A percentile compares a stretch with the other conserved stretches of the same genome.
Conservation (phyloP, 1,284 basidiomycete species). For the Rhodotorula sp. region DNA sequence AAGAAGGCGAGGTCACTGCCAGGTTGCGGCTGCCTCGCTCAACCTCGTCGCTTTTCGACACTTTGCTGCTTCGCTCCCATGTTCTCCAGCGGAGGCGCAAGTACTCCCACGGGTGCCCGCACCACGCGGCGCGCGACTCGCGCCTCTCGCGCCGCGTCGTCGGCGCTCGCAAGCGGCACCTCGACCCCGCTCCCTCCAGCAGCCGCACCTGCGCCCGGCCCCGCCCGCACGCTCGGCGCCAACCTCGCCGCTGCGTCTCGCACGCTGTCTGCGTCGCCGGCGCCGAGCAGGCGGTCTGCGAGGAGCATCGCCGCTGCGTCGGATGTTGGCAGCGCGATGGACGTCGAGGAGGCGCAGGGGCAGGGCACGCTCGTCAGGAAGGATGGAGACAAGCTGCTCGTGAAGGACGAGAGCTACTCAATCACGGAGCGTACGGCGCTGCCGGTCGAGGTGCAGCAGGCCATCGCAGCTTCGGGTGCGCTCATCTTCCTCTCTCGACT, state of each 20-base stretch:
- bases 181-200: slow-evolving; percentile 5
- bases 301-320: slow-evolving; percentile 12
- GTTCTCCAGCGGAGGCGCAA: slow-evolving; percentile 1
- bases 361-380: background rate
- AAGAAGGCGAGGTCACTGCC: no score
- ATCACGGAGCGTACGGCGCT: slow-evolving; percentile 29
- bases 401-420: slow-evolving; percentile 31
- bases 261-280: slow-evolving; percentile 9
- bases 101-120: background rate
- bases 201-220: background rate
- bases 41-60: no score
- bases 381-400: slow-evolving; percentile 30
- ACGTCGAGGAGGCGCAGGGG: slow-evolving; percentile 13
- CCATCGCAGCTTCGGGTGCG: slow-evolving; percentile 28
- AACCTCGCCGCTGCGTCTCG: slow-evolving; percentile 12
- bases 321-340: slow-evolving; percentile 25
- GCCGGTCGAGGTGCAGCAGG: slow-evolving; percentile 31
- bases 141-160: slow-evolving; percentile 1
- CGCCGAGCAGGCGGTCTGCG: slow-evolving; percentile 8
- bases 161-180: background rate
- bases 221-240: slow-evolving; percentile 7
- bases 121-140: slow-evolving; percentile 21
- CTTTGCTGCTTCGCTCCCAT: background rate
- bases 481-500: background rate
- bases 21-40: no score